Evolutionary conservation across 176 grass and related monocot genomes (phyloP), one percentile per base, ranked within the genome.

Genomic region (Paspalum notatum): DNA sequence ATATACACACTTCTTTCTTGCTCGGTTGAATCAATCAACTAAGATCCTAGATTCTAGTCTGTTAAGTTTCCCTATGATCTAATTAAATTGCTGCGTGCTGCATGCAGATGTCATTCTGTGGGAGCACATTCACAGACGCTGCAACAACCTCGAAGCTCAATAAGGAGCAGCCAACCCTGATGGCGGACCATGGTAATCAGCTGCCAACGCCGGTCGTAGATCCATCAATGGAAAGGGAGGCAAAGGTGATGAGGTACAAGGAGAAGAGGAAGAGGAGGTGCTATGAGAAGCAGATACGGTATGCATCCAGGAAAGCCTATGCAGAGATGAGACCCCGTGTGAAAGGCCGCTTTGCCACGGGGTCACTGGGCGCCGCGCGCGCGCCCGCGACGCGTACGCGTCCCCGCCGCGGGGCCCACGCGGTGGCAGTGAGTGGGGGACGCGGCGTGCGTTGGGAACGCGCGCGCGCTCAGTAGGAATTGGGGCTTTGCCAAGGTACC

Each of bases 241-340:
- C 79, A 9, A 90, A 87, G 72, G 39, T 95, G 24, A 87, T 90
- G 87, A 80, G 90, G 55, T 95, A 95, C 89, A 85, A 65, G 73
- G 93, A 95, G 64, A 95, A 95, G 77, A 82, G 87, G 87, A 92
- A 81, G 74, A 87, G 63, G 77, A 65, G 90, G 66, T 45, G 87
- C 20, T 92, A 92, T 2, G 82, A 83, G 63, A 95, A 95, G 70
- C 90, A 92, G 69, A 90, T 92, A 18, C 58, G 87, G 12, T 92
- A 95, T 4, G 84, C 74, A 27, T 87, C 90, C 1, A 83, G 93
- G 54, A 95, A 90, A 74, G 82, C 90, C 5, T 90, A 92, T 24
- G 93, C 93, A 1, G 74, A 95, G 73, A 68, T 78, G 74, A 92
- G 87, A 65, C 93, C 93, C 12, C 80, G 93, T 62, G 78, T 92